Evolutionary conservation across 805 yeast genomes (phyloP).

Genomic region (Wickerhamomyces silvicola): DNA sequence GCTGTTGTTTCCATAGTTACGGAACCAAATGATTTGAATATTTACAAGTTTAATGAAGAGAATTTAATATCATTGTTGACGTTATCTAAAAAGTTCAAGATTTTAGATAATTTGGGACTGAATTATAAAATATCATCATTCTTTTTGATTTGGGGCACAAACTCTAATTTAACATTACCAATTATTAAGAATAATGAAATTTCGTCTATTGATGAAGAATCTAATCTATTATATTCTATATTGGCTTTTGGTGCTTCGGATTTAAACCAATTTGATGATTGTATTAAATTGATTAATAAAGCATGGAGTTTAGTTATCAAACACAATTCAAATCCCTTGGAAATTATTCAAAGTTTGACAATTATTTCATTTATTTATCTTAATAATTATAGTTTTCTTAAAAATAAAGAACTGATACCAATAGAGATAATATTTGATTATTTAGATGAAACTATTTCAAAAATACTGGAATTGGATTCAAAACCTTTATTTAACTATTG

Average conservation of each 20-base stretch:
- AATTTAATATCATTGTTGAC: constrained; percentile 28
- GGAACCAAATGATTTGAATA: constrained; percentile 3
- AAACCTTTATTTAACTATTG: constrained; percentile 28
- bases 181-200: constrained; percentile 15
- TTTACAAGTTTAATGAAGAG: constrained; percentile 19
- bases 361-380: constrained; percentile 38
- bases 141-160: constrained; percentile 21
- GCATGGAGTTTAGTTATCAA: constrained; percentile 35
- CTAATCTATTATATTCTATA: constrained; percentile 37
- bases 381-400: constrained; percentile 26
- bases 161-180: constrained; percentile 24
- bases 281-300: constrained; percentile 34
- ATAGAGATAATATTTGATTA: constrained; percentile 43
- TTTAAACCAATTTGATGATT: constrained; percentile 27
- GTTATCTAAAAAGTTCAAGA: constrained; percentile 22
- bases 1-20: too few species aligned
- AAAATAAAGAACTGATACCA: constrained; percentile 24
- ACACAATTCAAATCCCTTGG: constrained; percentile 13
- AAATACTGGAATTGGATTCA: constrained; percentile 5
- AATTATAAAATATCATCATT: constrained; percentile 14
- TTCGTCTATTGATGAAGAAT: constrained; percentile 21
- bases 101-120: constrained; percentile 6
- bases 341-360: constrained; percentile 40
- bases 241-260: constrained; percentile 40
- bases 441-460: constrained; percentile 39